Base-by-base conservation (phyloP, 1,284 basidiomycete species). In the Baeospora myosura region DNA sequence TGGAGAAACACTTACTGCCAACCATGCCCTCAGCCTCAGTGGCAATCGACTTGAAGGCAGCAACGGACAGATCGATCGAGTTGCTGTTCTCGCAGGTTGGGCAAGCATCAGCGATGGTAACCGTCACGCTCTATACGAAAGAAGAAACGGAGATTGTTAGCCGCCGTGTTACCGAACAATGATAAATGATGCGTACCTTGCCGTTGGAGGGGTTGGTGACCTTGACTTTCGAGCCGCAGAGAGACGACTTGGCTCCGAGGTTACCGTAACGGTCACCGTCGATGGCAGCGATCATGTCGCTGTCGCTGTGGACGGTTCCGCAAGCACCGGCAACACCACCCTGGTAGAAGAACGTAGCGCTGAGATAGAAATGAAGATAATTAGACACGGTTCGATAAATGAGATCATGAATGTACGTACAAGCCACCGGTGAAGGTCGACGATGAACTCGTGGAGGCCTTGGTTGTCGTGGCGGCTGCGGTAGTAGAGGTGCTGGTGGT, bases 11-110 rank as follows among this genome's bases (percentile, higher is more conserved):
- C 76, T 50, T 61, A 81, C 81, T 84, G 43, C 63, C 54, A 45
- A 92, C 68, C 51, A 68, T 59, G 43, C 90, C 90, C 26, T 74
- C 64, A 5, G 55, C 59, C 41, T 71, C 58, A 42, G 59, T 52
- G 25, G 75, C 81, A 43, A 94, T 74, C 12, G 58, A 52, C 33
- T 67, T 43, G 74, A 96, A 96, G 20, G 88, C 81, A 38, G 56
- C 78, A n/a, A 59, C 49, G 10, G 88, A 91, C 45, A 96, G 74
- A 60, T 97, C 93, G 55, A 97, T 78, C 16, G 79, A 83, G 59
- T 82, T 68, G 25, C 41, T 40, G 47, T 72, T 73, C 0, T 52
- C 25, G 68, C 93, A 97, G 5, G 79, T 80, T n/a, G 90, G 90
- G 73, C 92, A 95, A 18, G 71, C 79, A 54, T 94, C 91, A 11